phyloP scores from a whole-genome alignment of 139 green algal genomes.

The Tetraselmis chui region DNA sequence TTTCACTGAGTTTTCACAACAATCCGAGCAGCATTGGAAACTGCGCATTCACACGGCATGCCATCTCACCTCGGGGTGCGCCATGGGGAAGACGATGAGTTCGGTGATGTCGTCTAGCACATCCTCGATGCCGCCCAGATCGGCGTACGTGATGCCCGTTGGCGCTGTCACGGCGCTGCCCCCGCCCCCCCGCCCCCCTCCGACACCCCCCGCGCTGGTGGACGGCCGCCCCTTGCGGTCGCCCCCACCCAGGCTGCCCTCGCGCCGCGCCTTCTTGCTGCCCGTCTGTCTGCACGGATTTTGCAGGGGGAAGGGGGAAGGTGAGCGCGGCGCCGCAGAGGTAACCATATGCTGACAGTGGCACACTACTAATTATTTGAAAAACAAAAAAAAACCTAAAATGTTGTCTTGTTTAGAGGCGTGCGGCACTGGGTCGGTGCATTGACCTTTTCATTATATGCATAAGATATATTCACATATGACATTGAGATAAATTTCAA shows the following conservation, averaged over 20 bases:
- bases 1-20: too few relatives aligned
- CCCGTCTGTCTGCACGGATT: not conserved
- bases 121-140: constrained; percentile 79
- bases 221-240: not conserved
- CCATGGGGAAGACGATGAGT: constrained; percentile 82
- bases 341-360: constrained; percentile 1
- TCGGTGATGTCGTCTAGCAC: constrained; percentile 74
- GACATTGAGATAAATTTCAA: too few relatives aligned
- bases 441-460: too few relatives aligned
- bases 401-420: too few relatives aligned
- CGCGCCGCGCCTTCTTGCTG: not conserved
- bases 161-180: not conserved
- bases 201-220: constrained; percentile 6
- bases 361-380: not conserved
- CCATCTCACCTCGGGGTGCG: constrained; percentile 72
- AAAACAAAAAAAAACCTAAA: too few relatives aligned
- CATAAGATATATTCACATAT: too few relatives aligned
- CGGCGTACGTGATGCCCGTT: constrained; percentile 51
- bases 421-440: not conserved
- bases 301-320: not conserved
- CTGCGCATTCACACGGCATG: too few relatives aligned
- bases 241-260: not conserved
- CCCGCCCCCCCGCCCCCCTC: not conserved
- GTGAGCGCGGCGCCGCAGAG: constrained; percentile 3
- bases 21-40: too few relatives aligned